These are phyloP conservation scores for Taxillus chinensis DNA, from an alignment of 164 flowering plant species.

Conservation along the genomic window DNA sequence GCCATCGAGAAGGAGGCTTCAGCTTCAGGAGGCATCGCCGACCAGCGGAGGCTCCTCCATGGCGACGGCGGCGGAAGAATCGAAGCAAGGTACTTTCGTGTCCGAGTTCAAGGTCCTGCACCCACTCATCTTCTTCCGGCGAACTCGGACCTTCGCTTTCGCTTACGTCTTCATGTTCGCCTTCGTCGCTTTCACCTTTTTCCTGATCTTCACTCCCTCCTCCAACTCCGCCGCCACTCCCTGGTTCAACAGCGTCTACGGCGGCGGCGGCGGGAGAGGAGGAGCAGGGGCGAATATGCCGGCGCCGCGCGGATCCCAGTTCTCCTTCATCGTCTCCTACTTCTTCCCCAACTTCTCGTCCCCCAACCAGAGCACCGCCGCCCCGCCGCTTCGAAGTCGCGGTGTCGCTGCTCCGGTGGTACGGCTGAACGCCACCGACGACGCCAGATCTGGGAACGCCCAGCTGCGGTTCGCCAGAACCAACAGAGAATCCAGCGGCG, in stretches of 20 bases:
- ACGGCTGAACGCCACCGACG: neutral
- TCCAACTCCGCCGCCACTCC: constrained; percentile 37
- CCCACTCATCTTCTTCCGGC: constrained; percentile 24
- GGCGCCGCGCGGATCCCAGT: constrained; percentile 28
- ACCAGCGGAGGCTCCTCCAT: constrained; percentile 13
- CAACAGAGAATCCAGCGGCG: neutral
- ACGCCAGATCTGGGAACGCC: constrained; percentile 21
- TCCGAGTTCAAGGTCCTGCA: constrained; percentile 37
- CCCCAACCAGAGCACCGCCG: neutral
- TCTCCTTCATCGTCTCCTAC: constrained; percentile 43
- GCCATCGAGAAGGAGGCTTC: too few species aligned
- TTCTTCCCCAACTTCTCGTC: constrained; percentile 39
- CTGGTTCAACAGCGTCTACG: constrained; percentile 46
- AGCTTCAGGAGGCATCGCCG: too few species aligned
- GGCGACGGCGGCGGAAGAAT: constrained; percentile 31
- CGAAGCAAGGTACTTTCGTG: constrained; percentile 31
- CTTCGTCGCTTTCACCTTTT: constrained; percentile 52
- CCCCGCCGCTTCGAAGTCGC: neutral
- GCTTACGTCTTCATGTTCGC: constrained; percentile 49
- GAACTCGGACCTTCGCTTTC: constrained; percentile 38
- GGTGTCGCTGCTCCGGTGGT: too few species aligned
- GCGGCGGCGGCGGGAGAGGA: constrained; percentile 1
- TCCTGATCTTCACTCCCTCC: constrained; percentile 59
- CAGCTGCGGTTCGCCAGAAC: constrained; percentile 1
- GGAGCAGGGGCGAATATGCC: neutral